Evolutionary conservation across 2,329 filamentous ascomycete genomes (phyloP), one percentile per base, ranked within the genome.

Genomic region (Fusarium siculi): DNA sequence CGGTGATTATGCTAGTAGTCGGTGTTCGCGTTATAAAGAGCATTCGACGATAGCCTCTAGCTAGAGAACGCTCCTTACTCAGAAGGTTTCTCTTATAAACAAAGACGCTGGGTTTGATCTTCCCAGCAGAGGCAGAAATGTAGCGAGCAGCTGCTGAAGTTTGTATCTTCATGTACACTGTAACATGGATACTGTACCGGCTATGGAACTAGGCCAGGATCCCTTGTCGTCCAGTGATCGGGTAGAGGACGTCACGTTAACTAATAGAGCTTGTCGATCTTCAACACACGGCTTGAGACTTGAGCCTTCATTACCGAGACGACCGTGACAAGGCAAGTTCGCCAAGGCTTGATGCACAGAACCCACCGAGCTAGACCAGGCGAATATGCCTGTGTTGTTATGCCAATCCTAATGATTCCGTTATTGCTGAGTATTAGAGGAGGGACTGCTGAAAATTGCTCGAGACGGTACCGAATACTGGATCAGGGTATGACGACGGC

Each of bases 151-250:
- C 18, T 62, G 39, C 65, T 39, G 63, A 74, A 63, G 59, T 40
- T 58, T 62, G 67, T 70, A 67, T 59, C 52, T 47, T 32, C 25
- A 63, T 47, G 64, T 57, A 73, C 63, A 60, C 39, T 34, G 44
- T 66, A 61, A 53, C 32, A 61, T 50, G 44, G 40, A 63, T 66
- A 40, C 25, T 50, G 62, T 55, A 68, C 70, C 56, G 68, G 60
- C 54, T 61, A 53, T 74, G 66, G 70, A 68, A 73, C 65, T 30
- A 60, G 53, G 19, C 62, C 49, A 39, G 57, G 57, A 37, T 30
- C 58, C 71, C 66, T 64, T 56, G 74, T 65, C 62, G 34, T 58
- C 61, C 61, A 66, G 54, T 63, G 54, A 55, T 64, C 59, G 66
- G 68, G 54, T 47, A 43, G 43, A 36, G 50, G 32, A 52, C n/a